phyloP scores from a whole-genome alignment of 2,329 filamentous ascomycete species.

The Diplodia scrobiculata region DNA sequence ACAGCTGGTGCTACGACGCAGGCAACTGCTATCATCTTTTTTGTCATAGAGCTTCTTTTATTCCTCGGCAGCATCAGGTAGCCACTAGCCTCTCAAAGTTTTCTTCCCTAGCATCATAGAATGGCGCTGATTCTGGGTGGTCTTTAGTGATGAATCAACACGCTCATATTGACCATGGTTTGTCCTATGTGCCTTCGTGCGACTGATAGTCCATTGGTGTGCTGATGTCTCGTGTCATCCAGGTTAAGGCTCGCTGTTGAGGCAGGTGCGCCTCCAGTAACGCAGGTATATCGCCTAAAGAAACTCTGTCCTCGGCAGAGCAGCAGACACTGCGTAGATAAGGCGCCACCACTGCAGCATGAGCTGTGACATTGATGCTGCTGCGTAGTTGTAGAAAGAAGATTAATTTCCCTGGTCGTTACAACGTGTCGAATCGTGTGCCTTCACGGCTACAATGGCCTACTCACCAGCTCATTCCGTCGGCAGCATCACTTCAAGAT shows the following conservation, averaged over 20 bases:
- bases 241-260: background rate
- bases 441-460: too few species aligned
- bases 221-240: background rate
- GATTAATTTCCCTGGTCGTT: too few species aligned
- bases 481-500: too few species aligned
- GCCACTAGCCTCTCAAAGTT: background rate
- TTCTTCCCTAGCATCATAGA: background rate
- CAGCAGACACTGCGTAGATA: too few species aligned
- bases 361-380: too few species aligned
- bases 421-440: too few species aligned
- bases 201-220: background rate
- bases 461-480: too few species aligned
- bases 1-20: background rate
- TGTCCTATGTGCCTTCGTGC: background rate
- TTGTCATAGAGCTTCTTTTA: background rate
- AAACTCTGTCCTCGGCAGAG: too few species aligned
- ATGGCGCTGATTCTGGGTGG: background rate
- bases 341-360: too few species aligned
- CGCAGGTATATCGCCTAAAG: too few species aligned
- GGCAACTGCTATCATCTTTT: background rate
- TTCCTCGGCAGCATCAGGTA: background rate
- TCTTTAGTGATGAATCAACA: background rate
- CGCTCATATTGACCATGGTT: background rate
- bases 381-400: too few species aligned
- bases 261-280: too few species aligned